These are phyloP conservation scores for Flaveria robusta DNA, from an alignment of 129 eudicot species.

Conservation along the genomic window DNA sequence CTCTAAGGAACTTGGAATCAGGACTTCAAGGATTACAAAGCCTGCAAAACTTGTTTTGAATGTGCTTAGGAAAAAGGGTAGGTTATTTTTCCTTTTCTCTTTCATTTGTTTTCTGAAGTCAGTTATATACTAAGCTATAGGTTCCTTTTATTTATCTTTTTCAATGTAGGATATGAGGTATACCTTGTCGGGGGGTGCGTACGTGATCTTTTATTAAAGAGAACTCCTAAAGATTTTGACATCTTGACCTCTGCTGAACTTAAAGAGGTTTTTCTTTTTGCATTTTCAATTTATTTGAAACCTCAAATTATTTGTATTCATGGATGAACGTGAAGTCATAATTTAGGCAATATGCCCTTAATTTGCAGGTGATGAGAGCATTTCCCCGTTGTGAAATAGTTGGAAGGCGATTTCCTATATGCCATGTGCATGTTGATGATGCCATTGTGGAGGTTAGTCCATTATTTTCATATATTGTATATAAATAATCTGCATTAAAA, in stretches of 20 bases:
- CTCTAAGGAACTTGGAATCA: conserved; percentile 60
- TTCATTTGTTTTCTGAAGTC: neutral
- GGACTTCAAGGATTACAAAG: conserved; percentile 48
- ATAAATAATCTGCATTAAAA: neutral
- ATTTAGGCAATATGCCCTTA: neutral
- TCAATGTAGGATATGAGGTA: conserved; percentile 49
- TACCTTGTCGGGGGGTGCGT: conserved; percentile 75
- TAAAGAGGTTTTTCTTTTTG: conserved; percentile 48
- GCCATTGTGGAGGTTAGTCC: conserved; percentile 55
- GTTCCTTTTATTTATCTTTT: neutral
- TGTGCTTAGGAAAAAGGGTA: conserved; percentile 54
- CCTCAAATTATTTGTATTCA: neutral
- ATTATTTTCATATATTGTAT: conserved; percentile 15
- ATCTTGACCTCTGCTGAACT: conserved; percentile 67
- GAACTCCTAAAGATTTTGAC: conserved; percentile 66
- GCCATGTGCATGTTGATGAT: conserved; percentile 66
- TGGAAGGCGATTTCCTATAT: conserved; percentile 74
- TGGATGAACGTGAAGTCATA: neutral
- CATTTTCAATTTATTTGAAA: neutral
- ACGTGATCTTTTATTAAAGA: conserved; percentile 53
- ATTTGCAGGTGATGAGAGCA: conserved; percentile 51
- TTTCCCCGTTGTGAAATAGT: conserved; percentile 59
- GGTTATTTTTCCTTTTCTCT: neutral
- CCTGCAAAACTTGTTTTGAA: conserved; percentile 54
- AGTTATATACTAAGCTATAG: neutral